Conservation (phyloP, 257 asterid genomes). For the Lantana camara region DNA sequence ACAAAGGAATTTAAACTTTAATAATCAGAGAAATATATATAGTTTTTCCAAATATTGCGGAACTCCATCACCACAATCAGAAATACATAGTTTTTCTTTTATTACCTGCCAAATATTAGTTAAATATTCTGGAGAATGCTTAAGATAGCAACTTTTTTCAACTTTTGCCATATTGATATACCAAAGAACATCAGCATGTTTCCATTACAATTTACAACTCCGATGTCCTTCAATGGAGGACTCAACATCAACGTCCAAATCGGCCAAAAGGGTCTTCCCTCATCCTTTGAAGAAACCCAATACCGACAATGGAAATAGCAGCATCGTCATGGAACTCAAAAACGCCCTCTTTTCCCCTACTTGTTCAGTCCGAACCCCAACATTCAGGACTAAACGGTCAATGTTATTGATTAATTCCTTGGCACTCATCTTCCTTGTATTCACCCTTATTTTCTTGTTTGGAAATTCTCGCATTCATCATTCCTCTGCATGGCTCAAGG, state of each 20-base stretch:
- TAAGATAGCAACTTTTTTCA: no score
- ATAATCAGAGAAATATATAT: no score
- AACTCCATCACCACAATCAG: no score
- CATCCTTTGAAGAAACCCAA: neutral
- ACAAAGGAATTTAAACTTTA: no score
- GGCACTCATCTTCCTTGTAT: constrained; percentile 27
- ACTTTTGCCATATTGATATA: no score
- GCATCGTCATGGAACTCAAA: constrained; percentile 25
- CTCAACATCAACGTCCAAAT: constrained; percentile 10
- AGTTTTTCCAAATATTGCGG: no score
- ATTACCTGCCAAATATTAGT: no score
- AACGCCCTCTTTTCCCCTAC: constrained; percentile 32
- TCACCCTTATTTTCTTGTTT: constrained; percentile 23
- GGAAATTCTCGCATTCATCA: constrained; percentile 25
- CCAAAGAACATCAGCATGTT: no score
- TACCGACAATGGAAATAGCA: neutral
- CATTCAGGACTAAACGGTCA: constrained; percentile 26
- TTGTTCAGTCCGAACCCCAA: constrained; percentile 21
- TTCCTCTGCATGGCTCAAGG: constrained; percentile 33
- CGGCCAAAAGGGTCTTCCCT: constrained; percentile 15
- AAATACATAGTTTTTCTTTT: neutral
- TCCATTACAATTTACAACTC: no score
- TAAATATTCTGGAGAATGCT: no score
- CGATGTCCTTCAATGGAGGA: constrained; percentile 6
- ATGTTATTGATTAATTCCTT: constrained; percentile 19